Conservation (phyloP, 202 grass and related monocot genomes). For the Schoenoplectus triqueter region DNA sequence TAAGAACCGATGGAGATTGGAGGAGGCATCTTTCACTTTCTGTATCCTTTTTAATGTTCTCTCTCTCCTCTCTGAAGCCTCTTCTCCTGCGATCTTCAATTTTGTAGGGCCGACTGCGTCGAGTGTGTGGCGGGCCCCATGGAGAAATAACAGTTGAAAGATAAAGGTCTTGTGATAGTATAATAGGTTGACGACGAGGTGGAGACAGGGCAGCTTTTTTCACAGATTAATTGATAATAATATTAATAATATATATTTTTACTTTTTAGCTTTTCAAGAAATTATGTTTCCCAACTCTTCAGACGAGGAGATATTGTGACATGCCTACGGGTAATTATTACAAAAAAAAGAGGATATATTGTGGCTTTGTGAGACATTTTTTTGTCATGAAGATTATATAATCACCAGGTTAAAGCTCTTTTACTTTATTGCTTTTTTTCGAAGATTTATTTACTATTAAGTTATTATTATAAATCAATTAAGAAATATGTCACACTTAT, state of each 20-base stretch:
- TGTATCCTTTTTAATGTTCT: slow-evolving; percentile 40
- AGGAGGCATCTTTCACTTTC: slow-evolving; percentile 44
- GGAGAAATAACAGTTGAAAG: not conserved
- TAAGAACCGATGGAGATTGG: slow-evolving; percentile 30
- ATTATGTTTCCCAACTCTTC: slow-evolving; percentile 17
- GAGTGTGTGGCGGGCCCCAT: slow-evolving; percentile 16
- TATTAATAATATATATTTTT: not conserved
- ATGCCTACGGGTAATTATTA: too few species aligned
- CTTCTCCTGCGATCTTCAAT: slow-evolving; percentile 13
- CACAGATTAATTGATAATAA: not conserved
- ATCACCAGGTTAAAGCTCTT: too few species aligned
- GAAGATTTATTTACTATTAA: not conserved
- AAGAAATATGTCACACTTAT: not conserved
- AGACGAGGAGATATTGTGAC: not conserved
- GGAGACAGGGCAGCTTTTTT: slow-evolving; percentile 5
- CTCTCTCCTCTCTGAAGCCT: not conserved
- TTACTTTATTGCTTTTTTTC: not conserved
- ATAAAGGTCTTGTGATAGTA: slow-evolving; percentile 2
- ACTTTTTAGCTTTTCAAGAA: not conserved
- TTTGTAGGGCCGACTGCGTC: slow-evolving; percentile 5
- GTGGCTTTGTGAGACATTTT: not conserved
- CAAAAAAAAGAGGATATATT: not conserved
- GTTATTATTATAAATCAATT: not conserved
- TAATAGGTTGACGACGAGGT: slow-evolving; percentile 35
- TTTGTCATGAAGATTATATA: not conserved